Percentiles rank a stretch among this genome's conserved stretches.
phyloP scores from a whole-genome alignment of 352 stramenopile genomes.

The Phytophthora tubulina region DNA sequence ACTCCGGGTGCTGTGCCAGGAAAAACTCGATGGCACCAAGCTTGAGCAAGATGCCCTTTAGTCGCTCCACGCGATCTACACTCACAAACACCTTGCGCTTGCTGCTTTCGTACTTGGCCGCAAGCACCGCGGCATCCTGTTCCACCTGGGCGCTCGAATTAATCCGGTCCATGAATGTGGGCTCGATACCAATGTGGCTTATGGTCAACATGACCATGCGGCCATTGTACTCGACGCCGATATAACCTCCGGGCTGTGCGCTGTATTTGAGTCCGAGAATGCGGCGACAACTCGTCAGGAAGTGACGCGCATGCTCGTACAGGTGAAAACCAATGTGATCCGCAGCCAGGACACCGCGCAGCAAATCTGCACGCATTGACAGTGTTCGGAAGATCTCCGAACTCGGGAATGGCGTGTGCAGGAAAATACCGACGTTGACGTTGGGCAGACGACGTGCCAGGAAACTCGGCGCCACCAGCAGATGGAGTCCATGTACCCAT shows the following conservation, averaged over 20 bases:
- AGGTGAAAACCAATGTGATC: conserved; percentile 99
- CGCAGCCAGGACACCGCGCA: conserved; percentile 96
- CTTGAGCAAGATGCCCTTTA: conserved; percentile 98
- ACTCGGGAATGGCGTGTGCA: conserved; percentile 99
- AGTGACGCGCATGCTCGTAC: conserved; percentile 98
- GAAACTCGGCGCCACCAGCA: conserved; percentile 98
- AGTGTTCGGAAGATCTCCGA: conserved; percentile 99
- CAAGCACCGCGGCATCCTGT: conserved; percentile 51
- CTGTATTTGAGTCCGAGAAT: conserved; percentile 92
- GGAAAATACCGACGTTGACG: conserved; percentile 97
- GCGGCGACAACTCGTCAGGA: conserved; percentile 96
- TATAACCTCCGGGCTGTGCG: conserved; percentile 92
- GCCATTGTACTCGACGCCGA: conserved; percentile 97
- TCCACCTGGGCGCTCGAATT: conserved; percentile 64
- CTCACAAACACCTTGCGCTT: conserved; percentile 91
- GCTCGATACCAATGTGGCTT: conserved; percentile 98
- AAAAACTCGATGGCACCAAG: conserved; percentile 97
- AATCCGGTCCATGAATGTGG: conserved; percentile 82
- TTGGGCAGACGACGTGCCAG: conserved; percentile 91
- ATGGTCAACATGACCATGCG: conserved; percentile 97
- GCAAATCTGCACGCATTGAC: conserved; percentile 95
- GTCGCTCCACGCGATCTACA: conserved; percentile 95
- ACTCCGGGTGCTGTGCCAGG: conserved; percentile 84
- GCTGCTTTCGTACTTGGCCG: conserved; percentile 61
- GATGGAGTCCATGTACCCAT: conserved; percentile 98